Evolutionary conservation across 2,329 filamentous ascomycete species (phyloP).

Genomic region (Domatiomyces globalis): DNA sequence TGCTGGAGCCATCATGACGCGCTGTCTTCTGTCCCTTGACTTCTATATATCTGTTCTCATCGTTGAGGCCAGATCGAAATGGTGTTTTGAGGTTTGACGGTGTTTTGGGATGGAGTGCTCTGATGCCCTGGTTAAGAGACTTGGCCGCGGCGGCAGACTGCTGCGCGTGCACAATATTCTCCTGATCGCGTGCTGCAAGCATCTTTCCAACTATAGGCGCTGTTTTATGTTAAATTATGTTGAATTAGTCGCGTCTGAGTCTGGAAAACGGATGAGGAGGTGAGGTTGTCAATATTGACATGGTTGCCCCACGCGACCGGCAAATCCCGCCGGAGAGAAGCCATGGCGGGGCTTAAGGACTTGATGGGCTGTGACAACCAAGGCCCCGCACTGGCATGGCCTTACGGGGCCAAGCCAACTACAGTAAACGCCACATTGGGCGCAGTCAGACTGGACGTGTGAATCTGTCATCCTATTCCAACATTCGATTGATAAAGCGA

Average conservation of each 20-base stretch:
- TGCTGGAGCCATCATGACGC: conserved; percentile 39
- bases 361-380: not conserved
- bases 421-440: not conserved
- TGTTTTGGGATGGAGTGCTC: conserved; percentile 57
- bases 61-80: conserved; percentile 60
- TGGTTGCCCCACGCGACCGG: conserved; percentile 16
- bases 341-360: not conserved
- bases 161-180: conserved; percentile 67
- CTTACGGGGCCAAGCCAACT: no score
- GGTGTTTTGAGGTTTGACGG: conserved; percentile 72
- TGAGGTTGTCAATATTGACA: conserved; percentile 16
- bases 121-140: conserved; percentile 51
- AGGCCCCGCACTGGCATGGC: no score
- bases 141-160: conserved; percentile 59
- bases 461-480: not conserved
- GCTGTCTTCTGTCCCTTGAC: conserved; percentile 47
- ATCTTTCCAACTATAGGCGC: conserved; percentile 32
- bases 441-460: not conserved
- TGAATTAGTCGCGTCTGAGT: not conserved
- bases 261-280: not conserved
- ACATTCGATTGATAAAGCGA: not conserved
- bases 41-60: conserved; percentile 60
- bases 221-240: not conserved
- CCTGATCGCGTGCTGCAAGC: conserved; percentile 71
- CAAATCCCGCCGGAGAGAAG: not conserved